These are phyloP conservation scores for Curvularia eragrostidis DNA, from an alignment of 2,329 filamentous ascomycete genomes.

Conservation along the genomic window DNA sequence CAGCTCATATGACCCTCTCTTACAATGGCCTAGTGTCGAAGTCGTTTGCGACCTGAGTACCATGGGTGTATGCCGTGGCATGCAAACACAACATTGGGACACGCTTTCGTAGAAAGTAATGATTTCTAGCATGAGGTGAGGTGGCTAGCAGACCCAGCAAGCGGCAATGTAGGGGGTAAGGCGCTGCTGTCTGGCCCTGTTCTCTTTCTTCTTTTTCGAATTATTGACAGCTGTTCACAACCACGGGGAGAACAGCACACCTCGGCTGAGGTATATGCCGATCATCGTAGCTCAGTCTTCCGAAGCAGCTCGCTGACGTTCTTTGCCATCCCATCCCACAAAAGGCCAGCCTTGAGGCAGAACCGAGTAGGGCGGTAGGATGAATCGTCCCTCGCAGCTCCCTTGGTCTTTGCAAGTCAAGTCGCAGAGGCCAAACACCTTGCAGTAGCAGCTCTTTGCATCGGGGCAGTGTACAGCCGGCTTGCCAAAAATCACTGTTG, in stretches of 20 bases:
- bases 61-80: background rate
- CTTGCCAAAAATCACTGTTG: slow-evolving; percentile 48
- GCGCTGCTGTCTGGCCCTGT: background rate
- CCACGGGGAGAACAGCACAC: background rate
- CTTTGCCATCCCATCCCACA: slow-evolving; percentile 59
- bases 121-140: no score
- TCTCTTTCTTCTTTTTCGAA: background rate
- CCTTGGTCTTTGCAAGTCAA: slow-evolving; percentile 51
- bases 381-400: slow-evolving; percentile 65
- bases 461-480: slow-evolving; percentile 64
- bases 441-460: slow-evolving; percentile 69
- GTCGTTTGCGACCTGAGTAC: background rate
- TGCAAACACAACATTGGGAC: background rate
- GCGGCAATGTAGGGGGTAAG: background rate
- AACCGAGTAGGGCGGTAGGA: slow-evolving; percentile 63
- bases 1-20: background rate
- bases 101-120: no score
- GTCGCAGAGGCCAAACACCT: slow-evolving; percentile 68
- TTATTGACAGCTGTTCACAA: background rate
- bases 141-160: no score
- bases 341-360: slow-evolving; percentile 69
- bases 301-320: slow-evolving; percentile 29
- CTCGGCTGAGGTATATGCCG: background rate
- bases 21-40: background rate
- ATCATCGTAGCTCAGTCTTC: slow-evolving; percentile 26